Percentiles rank a stretch among this genome's conserved stretches.
Evolutionary conservation across 176 grass and related monocot species (phyloP).

Genomic region (Cymbopogon citratus): DNA sequence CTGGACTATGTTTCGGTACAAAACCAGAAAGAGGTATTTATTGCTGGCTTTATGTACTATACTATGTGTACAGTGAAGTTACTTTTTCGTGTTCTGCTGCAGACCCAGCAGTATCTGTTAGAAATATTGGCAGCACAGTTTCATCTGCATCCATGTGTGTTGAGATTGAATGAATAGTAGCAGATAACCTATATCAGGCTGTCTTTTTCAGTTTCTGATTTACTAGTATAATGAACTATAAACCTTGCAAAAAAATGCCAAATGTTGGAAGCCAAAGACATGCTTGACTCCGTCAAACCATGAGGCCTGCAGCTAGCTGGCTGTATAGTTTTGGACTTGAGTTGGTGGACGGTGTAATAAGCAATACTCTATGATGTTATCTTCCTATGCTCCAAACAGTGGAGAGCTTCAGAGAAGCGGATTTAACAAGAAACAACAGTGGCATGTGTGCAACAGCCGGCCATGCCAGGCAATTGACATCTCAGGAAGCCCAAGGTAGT

Average conservation of each 20-base stretch:
- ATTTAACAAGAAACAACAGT: slow-evolving; percentile 34
- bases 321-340: neutral
- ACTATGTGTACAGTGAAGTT: neutral
- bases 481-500: neutral
- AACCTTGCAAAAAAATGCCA: slow-evolving; percentile 34
- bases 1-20: neutral
- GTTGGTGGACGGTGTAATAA: slow-evolving; percentile 9
- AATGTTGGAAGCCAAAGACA: slow-evolving; percentile 33
- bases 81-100: neutral
- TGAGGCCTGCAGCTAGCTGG: slow-evolving; percentile 23
- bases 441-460: neutral
- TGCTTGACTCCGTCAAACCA: slow-evolving; percentile 32
- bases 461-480: slow-evolving; percentile 34
- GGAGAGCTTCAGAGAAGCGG: slow-evolving; percentile 20
- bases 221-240: slow-evolving; percentile 6
- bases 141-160: neutral
- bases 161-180: neutral
- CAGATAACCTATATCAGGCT: neutral
- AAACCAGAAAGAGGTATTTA: neutral
- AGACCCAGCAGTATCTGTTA: neutral
- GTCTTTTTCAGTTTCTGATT: slow-evolving; percentile 16
- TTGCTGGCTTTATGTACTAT: neutral
- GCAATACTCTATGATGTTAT: slow-evolving; percentile 19
- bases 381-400: slow-evolving; percentile 18
- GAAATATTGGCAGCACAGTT: neutral